Evolutionary conservation across 2,329 filamentous ascomycete genomes (phyloP), one percentile per base, ranked within the genome.

Genomic region (Fusarium scirpi): DNA sequence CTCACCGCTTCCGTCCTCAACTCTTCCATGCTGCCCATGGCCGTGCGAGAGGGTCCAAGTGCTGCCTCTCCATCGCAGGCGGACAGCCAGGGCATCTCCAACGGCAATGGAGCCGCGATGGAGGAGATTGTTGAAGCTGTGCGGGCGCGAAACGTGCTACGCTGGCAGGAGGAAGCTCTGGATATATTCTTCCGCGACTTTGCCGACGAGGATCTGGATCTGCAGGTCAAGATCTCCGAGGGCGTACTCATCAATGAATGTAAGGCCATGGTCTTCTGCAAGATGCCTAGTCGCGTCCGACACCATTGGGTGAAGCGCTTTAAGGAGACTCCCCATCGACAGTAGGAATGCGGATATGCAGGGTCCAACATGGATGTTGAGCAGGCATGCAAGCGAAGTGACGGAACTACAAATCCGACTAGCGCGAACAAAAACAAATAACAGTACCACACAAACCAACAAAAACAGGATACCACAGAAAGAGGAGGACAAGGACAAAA

Each of bases 201-300:
- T 73, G 78, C 82, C 16, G 82, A 85, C 49, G 87, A 89, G 69
- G 86, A 89, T 62, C 80, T 85, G 63, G 87, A 89, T 70, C 74
- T 89, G 59, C 87, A 89, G 79, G 80, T 89, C 41, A 87, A 86
- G 76, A 86, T 89, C 34, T 86, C 86, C 0, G 87, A 89, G 76
- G 86, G 86, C 66, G 83, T 86, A 2, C 80, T 89, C 27, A 83
- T 85, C n/a, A 85, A 89, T 69, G 85, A 88, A 67, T 86, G 85
- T 74, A 89, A 87, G 74, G 87, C 87, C 30, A 85, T 89, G 82
- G 83, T 89, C 44, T 90, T 89, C 69, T 88, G 86, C 80, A 89
- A 89, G 79, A 89, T 89, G 86, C 84, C 86, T 0, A 77, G 81
- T 4, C 75, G 77, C 13, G 77, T 89, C 65, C 80, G 87, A 49